Percentiles rank a stretch among this genome's conserved stretches.
Evolutionary conservation across 139 green algal species (phyloP).

Genomic region (Trebouxia sp.): DNA sequence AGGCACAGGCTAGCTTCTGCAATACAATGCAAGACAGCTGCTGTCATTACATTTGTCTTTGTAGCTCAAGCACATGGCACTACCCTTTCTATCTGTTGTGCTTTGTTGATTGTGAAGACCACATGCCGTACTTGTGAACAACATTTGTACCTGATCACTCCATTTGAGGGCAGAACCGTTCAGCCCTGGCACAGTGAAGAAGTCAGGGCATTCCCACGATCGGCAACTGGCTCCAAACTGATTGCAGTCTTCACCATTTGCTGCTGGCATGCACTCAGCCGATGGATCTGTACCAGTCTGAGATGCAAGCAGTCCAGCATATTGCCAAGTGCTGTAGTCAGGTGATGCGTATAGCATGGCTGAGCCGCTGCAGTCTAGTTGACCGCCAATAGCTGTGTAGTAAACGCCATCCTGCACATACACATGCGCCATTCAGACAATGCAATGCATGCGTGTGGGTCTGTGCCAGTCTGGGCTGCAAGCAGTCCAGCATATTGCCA

Average conservation of each 20-base stretch:
- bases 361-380: constrained; percentile 25
- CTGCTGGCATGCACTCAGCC: background rate
- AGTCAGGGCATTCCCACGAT: constrained; percentile 18
- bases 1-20: too few relatives aligned
- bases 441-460: too few relatives aligned
- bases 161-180: background rate
- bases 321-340: background rate
- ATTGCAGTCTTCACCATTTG: background rate
- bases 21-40: too few relatives aligned
- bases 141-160: constrained; percentile 31
- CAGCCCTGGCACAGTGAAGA: background rate
- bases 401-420: background rate
- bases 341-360: constrained; percentile 10
- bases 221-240: background rate
- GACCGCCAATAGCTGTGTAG: background rate
- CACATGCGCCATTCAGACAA: background rate
- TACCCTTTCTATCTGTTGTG: too few relatives aligned
- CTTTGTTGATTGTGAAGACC: too few relatives aligned
- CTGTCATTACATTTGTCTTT: too few relatives aligned
- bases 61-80: too few relatives aligned
- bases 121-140: too few relatives aligned
- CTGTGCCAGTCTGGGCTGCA: constrained; percentile 1
- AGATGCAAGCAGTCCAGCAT: constrained; percentile 5
- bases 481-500: constrained; percentile 1
- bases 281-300: background rate